Percentiles rank a stretch among this genome's conserved stretches.
phyloP scores from a whole-genome alignment of 768 basidiomycete genomes.

The Lentinula detonsa region DNA sequence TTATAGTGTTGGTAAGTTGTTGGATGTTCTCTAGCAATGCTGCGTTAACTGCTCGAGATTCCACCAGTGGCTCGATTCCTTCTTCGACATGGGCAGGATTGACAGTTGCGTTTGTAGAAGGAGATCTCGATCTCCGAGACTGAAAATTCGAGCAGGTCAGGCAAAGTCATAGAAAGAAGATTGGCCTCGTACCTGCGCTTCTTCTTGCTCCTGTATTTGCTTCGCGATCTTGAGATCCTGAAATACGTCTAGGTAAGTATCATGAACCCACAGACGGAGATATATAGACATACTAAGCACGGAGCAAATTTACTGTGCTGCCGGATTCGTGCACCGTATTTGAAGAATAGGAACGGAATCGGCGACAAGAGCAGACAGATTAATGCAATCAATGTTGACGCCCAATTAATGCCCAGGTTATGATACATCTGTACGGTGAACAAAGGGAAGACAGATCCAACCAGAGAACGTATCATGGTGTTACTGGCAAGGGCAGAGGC shows the following conservation, averaged over 20 bases:
- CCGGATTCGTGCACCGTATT: slow-evolving; percentile 56
- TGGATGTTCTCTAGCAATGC: slow-evolving; percentile 1
- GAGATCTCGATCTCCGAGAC: neutral
- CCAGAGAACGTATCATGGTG: slow-evolving; percentile 50
- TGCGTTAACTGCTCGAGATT: neutral
- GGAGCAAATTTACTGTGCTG: slow-evolving; percentile 51
- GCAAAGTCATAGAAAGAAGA: no score
- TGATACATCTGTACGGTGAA: slow-evolving; percentile 62
- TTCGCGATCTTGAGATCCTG: slow-evolving; percentile 38
- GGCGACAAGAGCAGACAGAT: slow-evolving; percentile 54
- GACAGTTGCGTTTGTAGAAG: neutral
- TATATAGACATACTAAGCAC: slow-evolving; percentile 30
- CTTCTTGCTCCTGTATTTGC: slow-evolving; percentile 18
- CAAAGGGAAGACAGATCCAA: slow-evolving; percentile 57
- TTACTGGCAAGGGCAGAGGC: slow-evolving; percentile 63
- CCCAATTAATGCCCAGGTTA: slow-evolving; percentile 47
- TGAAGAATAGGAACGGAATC: slow-evolving; percentile 65
- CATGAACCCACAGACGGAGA: neutral
- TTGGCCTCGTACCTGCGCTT: neutral
- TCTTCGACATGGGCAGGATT: neutral
- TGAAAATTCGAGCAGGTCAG: no score
- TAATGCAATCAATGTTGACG: slow-evolving; percentile 48
- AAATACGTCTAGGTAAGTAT: neutral
- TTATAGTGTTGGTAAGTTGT: neutral
- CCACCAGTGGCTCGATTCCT: neutral